These are phyloP conservation scores for Aphanomyces astaci DNA, from an alignment of 352 stramenopile genomes.

Conservation along the genomic window DNA sequence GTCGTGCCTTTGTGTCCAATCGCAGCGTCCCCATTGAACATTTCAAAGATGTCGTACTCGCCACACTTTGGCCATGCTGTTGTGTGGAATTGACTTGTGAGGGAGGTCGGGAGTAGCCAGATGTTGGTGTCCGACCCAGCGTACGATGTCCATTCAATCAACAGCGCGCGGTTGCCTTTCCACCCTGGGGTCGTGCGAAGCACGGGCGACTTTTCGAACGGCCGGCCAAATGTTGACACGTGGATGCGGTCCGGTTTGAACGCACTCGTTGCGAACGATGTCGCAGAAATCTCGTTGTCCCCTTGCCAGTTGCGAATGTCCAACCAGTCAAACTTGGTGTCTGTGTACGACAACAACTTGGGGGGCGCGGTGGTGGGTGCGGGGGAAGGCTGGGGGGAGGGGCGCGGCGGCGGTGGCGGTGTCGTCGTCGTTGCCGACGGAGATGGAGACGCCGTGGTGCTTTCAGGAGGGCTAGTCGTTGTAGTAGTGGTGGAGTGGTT, in stretches of 20 bases:
- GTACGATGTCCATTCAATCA: conserved; percentile 59
- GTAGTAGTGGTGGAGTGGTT: too few relatives aligned
- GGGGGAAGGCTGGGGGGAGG: not conserved
- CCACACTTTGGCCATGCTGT: conserved; percentile 69
- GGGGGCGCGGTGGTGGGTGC: not conserved
- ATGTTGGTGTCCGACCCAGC: conserved; percentile 69
- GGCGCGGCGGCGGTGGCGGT: too few relatives aligned
- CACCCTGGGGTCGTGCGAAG: conserved; percentile 57
- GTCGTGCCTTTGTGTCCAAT: conserved; percentile 30
- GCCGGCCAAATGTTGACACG: conserved; percentile 35
- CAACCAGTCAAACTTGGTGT: conserved; percentile 51
- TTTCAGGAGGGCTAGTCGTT: too few relatives aligned
- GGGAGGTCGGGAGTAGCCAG: conserved; percentile 75
- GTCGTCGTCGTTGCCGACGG: too few relatives aligned
- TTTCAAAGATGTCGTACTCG: conserved; percentile 75
- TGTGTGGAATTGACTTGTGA: conserved; percentile 47
- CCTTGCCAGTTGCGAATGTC: conserved; percentile 57
- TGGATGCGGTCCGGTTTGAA: conserved; percentile 44
- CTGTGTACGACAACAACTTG: not conserved
- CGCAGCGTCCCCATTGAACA: conserved; percentile 35
- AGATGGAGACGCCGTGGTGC: too few relatives aligned
- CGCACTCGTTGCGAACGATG: conserved; percentile 39
- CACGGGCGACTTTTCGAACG: conserved; percentile 29
- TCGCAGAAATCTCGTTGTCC: conserved; percentile 31
- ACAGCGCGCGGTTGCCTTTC: conserved; percentile 62